phyloP scores from a whole-genome alignment of 2,329 filamentous ascomycete species.

The Diplodia sapinea region DNA sequence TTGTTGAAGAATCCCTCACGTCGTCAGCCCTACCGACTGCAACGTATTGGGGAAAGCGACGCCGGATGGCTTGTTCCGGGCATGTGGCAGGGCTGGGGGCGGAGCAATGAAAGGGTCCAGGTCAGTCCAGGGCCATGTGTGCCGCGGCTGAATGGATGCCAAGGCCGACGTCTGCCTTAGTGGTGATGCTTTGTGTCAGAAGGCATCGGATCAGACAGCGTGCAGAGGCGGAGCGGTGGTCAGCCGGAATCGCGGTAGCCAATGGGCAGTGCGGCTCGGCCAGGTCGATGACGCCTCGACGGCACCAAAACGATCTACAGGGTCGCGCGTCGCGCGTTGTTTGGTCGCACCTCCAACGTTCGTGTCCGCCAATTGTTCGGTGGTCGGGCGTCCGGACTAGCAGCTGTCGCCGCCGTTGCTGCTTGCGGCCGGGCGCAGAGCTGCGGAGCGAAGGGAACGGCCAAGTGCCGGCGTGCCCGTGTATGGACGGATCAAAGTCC shows the following conservation, averaged over 20 bases:
- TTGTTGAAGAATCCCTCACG: background rate
- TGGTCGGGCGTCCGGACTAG: too few species aligned
- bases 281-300: constrained; percentile 30
- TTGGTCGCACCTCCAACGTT: constrained; percentile 3
- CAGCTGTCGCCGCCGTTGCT: background rate
- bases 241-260: background rate
- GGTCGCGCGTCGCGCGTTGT: constrained; percentile 10
- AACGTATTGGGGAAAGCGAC: background rate
- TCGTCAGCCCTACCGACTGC: background rate
- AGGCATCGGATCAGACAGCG: background rate
- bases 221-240: background rate
- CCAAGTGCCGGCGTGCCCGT: background rate
- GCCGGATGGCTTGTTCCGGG: background rate
- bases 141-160: background rate
- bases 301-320: constrained; percentile 27
- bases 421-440: background rate
- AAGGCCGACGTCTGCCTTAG: background rate
- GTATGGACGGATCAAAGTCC: too few species aligned
- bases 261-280: background rate
- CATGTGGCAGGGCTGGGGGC: background rate
- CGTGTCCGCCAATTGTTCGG: background rate
- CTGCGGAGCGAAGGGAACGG: background rate
- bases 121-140: background rate
- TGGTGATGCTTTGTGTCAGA: background rate
- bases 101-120: background rate